Percentiles rank a stretch among this genome's conserved stretches.
Evolutionary conservation across 495 filamentous ascomycete species (phyloP).

Genomic region (Annulohypoxylon bovei): DNA sequence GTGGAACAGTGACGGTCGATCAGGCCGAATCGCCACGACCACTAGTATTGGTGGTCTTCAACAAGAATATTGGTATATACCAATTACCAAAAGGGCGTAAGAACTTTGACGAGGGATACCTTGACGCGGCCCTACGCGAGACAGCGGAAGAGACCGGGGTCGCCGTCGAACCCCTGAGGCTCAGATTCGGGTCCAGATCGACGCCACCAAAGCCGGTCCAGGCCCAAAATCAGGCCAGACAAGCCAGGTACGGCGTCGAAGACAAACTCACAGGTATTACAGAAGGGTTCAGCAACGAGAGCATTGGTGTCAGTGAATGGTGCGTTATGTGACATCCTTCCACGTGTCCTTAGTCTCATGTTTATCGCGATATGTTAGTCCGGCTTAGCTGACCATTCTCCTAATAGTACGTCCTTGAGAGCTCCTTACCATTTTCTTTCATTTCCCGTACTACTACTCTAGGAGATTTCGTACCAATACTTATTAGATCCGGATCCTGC

Average conservation of each 20-base stretch:
- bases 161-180: constrained; percentile 47
- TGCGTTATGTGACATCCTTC: constrained; percentile 22
- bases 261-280: constrained; percentile 43
- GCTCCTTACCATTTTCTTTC: background rate
- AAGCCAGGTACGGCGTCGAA: constrained; percentile 33
- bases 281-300: constrained; percentile 43
- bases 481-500: constrained; percentile 45
- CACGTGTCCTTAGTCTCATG: background rate
- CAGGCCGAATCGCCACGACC: constrained; percentile 36
- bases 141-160: constrained; percentile 58
- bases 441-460: background rate
- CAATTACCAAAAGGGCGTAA: constrained; percentile 60
- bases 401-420: constrained; percentile 23
- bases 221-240: constrained; percentile 11
- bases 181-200: constrained; percentile 50
- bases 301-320: constrained; percentile 47
- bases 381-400: constrained; percentile 20
- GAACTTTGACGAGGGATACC: constrained; percentile 55
- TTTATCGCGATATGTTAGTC: constrained; percentile 10
- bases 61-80: constrained; percentile 54
- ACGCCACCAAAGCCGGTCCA: constrained; percentile 39
- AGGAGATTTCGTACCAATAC: constrained; percentile 22
- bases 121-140: constrained; percentile 55
- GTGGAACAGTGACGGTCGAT: constrained; percentile 58
- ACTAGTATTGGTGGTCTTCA: constrained; percentile 54